Evolutionary conservation across 2,329 filamentous ascomycete species (phyloP).

Genomic region (Westerdykella aurantiaca): DNA sequence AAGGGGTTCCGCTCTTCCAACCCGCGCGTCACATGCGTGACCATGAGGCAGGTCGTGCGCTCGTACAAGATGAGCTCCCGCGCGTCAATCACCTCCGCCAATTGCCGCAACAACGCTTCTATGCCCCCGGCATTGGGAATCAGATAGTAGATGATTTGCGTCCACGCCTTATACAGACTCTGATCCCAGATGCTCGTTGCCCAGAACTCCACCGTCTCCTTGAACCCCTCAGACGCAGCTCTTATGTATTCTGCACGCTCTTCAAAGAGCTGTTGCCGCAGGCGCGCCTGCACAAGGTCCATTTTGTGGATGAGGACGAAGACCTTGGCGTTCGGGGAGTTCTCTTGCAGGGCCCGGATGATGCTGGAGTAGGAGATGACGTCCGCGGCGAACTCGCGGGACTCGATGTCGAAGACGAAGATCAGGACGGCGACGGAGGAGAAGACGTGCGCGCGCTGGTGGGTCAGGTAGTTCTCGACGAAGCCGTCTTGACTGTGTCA

Average conservation of each 20-base stretch:
- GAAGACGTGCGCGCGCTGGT: slow-evolving; percentile 94
- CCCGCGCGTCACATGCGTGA: slow-evolving; percentile 81
- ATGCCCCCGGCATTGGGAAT: slow-evolving; percentile 91
- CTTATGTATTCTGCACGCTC: slow-evolving; percentile 74
- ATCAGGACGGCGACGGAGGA: slow-evolving; percentile 94
- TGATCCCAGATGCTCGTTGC: slow-evolving; percentile 98
- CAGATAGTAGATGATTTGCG: slow-evolving; percentile 92
- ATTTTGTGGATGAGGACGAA: slow-evolving; percentile 99
- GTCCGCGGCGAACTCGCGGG: slow-evolving; percentile 87
- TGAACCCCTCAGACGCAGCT: slow-evolving; percentile 65
- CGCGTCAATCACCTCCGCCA: slow-evolving; percentile 82
- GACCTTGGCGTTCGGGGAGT: slow-evolving; percentile 72
- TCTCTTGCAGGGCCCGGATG: slow-evolving; percentile 81
- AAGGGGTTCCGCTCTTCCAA: slow-evolving; percentile 77
- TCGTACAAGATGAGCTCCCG: slow-evolving; percentile 94
- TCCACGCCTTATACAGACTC: slow-evolving; percentile 96
- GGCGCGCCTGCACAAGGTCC: slow-evolving; percentile 80
- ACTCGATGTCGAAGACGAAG: slow-evolving; percentile 99
- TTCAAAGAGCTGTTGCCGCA: slow-evolving; percentile 76
- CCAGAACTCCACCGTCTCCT: slow-evolving; percentile 68
- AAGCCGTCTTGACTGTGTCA: slow-evolving; percentile 80
- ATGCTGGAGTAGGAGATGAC: slow-evolving; percentile 88
- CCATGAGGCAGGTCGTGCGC: slow-evolving; percentile 89
- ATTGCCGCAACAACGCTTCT: slow-evolving; percentile 73
- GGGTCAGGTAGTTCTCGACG: slow-evolving; percentile 95